Base-by-base conservation (phyloP, 768 basidiomycete genomes). In the Auriscalpium orientale region DNA sequence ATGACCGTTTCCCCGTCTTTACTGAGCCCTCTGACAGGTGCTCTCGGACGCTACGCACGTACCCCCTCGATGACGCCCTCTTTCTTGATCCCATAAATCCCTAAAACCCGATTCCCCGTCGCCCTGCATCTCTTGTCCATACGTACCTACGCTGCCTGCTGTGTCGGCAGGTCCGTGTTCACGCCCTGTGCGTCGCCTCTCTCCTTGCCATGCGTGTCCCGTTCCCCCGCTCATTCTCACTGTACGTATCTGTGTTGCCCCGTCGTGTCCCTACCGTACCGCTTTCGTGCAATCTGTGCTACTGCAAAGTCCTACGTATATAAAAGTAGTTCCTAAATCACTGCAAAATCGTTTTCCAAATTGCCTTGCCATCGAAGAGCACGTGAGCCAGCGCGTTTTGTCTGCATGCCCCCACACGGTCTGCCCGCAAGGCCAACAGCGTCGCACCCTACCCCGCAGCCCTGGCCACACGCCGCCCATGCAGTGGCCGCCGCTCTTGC, bases 401-500 rank as follows among this genome's bases (percentile, higher is more conserved):
- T 43, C 13, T 43, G 8, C 13, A 15, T 43, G 40, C 40, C 40
- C 9, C 40, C 40, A 28, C 28, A 28, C 28, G 18, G 15, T 10
- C 37, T 35, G 13, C 38, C 21, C 8, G 34, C 22, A 8, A 37
- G 11, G 33, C 46, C 46, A 12, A 46, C 58, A 5, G 4, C 38
- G 21, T 33, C 13, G 34, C 34, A 2, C 15, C 33, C 36, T 18
- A 3, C 18, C 3, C 37, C 40, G 12, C 10, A 43, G 18, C 40
- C 28, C 28, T 54, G 51, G 35, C 44, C 59, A 9, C 46, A 54
- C 13, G 60, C 65, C 12, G 68, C 64, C 16, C 62, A 65, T 3
- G 59, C 66, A 2, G 55, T 68, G 7, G 53, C 64, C 10, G 58
- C 62, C 43, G 56, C 68, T 0, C 62, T 70, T 4, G 51, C 64